These are phyloP conservation scores for Verticillium nubilum DNA, from an alignment of 2,329 filamentous ascomycete species.

Conservation along the genomic window DNA sequence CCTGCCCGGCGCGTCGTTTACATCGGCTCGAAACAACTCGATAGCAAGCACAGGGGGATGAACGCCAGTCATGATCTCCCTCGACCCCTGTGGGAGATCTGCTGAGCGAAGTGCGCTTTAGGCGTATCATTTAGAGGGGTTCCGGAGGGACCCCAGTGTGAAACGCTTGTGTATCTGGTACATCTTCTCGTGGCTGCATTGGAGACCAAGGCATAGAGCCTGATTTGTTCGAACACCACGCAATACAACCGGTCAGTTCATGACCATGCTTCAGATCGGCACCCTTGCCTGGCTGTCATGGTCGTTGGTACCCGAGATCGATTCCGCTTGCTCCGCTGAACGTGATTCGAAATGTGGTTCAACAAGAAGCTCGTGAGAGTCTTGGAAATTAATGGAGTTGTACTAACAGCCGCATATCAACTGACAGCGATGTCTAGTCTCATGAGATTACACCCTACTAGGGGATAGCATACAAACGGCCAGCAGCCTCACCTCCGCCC, in stretches of 20 bases:
- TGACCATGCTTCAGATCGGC: too few species aligned
- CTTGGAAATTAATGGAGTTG: too few species aligned
- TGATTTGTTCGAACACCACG: not conserved
- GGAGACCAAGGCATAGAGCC: not conserved
- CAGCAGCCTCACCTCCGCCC: not conserved
- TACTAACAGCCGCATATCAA: too few species aligned
- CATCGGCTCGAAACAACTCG: conserved; percentile 60
- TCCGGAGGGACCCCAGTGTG: not conserved
- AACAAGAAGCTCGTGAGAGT: too few species aligned
- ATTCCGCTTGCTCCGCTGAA: too few species aligned
- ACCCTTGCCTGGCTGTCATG: too few species aligned
- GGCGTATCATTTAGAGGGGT: not conserved
- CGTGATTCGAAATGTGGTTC: too few species aligned
- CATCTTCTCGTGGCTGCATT: not conserved
- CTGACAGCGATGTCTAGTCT: too few species aligned
- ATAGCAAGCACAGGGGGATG: conserved; percentile 14
- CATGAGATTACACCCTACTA: too few species aligned
- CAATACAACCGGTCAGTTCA: not conserved
- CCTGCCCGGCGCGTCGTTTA: conserved; percentile 76
- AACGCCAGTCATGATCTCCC: conserved; percentile 39
- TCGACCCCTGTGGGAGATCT: conserved; percentile 59
- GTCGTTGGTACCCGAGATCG: too few species aligned
- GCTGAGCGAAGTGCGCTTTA: conserved; percentile 23
- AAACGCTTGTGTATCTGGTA: not conserved
- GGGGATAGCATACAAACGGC: not conserved